Evolutionary conservation across 306 rosid genomes (phyloP).

Genomic region (Vigna nakashimae): DNA sequence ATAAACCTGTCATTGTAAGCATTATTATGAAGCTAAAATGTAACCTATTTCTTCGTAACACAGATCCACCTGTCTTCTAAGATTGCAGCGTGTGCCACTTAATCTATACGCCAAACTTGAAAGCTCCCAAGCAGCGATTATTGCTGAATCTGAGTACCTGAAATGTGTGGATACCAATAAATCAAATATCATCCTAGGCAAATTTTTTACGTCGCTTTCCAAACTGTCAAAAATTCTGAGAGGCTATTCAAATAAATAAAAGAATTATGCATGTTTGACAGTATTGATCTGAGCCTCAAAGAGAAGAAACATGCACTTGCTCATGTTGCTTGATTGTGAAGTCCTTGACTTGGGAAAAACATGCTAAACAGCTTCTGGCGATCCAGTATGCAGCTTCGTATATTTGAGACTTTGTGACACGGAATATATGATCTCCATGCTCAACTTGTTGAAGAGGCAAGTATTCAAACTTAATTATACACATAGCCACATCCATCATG

Average conservation of each 20-base stretch:
- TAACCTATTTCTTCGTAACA: conserved; percentile 42
- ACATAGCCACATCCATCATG: conserved; percentile 62
- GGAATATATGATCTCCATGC: neutral
- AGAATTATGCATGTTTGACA: conserved; percentile 1
- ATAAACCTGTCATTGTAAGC: conserved; percentile 25
- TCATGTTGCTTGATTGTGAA: conserved; percentile 55
- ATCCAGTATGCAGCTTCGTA: conserved; percentile 68
- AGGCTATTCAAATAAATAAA: neutral
- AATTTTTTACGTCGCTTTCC: neutral
- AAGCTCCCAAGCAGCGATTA: conserved; percentile 72
- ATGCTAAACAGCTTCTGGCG: conserved; percentile 59
- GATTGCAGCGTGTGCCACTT: conserved; percentile 52
- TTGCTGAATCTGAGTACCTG: conserved; percentile 56
- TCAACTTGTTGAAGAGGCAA: conserved; percentile 43
- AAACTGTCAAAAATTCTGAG: neutral
- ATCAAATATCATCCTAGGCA: conserved; percentile 20
- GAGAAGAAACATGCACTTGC: conserved; percentile 76
- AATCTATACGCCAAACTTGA: conserved; percentile 67
- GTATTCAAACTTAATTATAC: conserved; percentile 64
- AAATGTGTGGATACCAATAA: neutral
- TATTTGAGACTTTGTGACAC: conserved; percentile 36
- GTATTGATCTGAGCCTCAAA: conserved; percentile 40
- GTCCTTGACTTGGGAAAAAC: conserved; percentile 57
- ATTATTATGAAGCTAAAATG: conserved; percentile 12
- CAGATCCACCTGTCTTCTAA: conserved; percentile 37